Base-by-base conservation (phyloP, 129 eudicot genomes). In the Deinandra increscens region DNA sequence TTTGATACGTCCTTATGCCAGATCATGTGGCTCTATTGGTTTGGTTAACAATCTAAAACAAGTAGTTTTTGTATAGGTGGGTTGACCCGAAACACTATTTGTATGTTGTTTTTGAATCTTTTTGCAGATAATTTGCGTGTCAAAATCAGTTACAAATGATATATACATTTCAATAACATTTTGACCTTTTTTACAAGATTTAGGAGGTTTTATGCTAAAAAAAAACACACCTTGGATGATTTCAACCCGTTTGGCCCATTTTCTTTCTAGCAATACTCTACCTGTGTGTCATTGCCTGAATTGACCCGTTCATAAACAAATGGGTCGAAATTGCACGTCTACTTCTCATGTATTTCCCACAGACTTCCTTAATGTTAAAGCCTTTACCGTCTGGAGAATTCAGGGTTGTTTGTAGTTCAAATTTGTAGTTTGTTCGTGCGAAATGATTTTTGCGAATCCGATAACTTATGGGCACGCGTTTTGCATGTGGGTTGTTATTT, bases 391-490 rank as follows among this genome's bases (percentile, higher is more conserved):
- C n/a, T n/a, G n/a, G n/a, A n/a, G n/a, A n/a, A n/a, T n/a, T n/a
- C n/a, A n/a, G n/a, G n/a, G n/a, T n/a, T n/a, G n/a, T n/a, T n/a
- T n/a, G n/a, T n/a, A n/a, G n/a, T n/a, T n/a, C n/a, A n/a, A n/a
- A n/a, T n/a, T n/a, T n/a, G n/a, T n/a, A n/a, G n/a, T n/a, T n/a
- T n/a, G n/a, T n/a, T n/a, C n/a, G n/a, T n/a, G n/a, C n/a, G n/a
- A n/a, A n/a, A 8, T 23, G 31, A 26, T 26, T 26, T 26, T 26
- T 26, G 31, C 31, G 62, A 48, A 13, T 44, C 42, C 22, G 29
- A 12, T 33, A 17, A 66, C 39, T 74, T 22, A 38, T 51, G 78
- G 44, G 9, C 39, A 56, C 29, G 37, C 59, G 39, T 45, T 43
- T 23, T 58, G 36, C 71, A 51, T 18, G 26, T 60, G 70, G 34